Base-by-base conservation (phyloP, 345 rosid species). In the Populus ilicifolia region DNA sequence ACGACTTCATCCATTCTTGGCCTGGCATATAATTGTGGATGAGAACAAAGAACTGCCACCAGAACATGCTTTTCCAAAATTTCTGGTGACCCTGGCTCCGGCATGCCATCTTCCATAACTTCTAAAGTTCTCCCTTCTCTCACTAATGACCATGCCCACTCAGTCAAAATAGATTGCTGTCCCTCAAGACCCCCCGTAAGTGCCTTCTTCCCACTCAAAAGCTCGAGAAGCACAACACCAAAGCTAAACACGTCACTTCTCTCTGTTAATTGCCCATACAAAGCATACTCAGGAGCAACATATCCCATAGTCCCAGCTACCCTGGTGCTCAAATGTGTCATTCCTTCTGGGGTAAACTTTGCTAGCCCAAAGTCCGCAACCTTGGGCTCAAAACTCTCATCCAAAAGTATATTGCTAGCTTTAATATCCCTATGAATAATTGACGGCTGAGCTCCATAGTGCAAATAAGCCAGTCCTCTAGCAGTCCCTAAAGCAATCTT, bases 261-360 rank as follows among this genome's bases (percentile, higher is more conserved):
- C 76, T 91, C 96, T 0, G 98, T 94, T 80, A 94, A 73, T 36
- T 94, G 96, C 69, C 97, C 98, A 52, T 94, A 92, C 74, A 92
- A 75, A 0, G 98, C 97, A 70, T 94, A 94, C 88, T 94, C 98
- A 1, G 98, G 98, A 6, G 98, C 98, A 35, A 94, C 96, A 65
- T 94, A 94, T 29, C 98, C 98, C 98, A 90, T 91, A 20, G 98
- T 94, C 16, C 98, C 98, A 0, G 97, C 98, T 4, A 92, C 98
- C 78, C 98, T 77, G 3, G 98, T 94, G 88, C 93, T 94, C 89
- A 90, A 63, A 86, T 92, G 97, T 29, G 98, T 89, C 83, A 88
- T 77, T 30, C 94, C 93, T 75, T 92, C 98, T 0, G 94, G 96
- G 3, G 88, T 86, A 69, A 94, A 90, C 90, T 91, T 92, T 2